Evolutionary conservation across 1,139 yeast genomes (phyloP), one percentile per base, ranked within the genome.

Genomic region (Yamadazyma dendronema): DNA sequence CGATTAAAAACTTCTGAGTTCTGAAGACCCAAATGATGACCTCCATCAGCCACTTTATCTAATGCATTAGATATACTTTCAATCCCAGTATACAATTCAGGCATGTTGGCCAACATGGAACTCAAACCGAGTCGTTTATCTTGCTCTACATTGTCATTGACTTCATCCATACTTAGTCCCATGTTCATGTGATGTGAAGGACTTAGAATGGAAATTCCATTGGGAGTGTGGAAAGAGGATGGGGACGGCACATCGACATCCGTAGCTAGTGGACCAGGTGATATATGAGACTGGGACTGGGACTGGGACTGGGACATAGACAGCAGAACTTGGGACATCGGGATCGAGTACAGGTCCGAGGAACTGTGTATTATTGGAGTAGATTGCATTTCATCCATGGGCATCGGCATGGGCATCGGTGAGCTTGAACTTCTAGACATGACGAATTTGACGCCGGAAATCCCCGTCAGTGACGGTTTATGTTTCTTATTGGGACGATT

Each of bases 1-100:
- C 50, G 50, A 38, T 53, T 59, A 42, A 62, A 59, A 10, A 64
- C 49, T 30, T 53, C 66, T 0, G 64, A 59, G 36, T 58, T 59
- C 28, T 60, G 60, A 12, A 61, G 39, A 27, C 56, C 57, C 37
- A 63, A 52, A 28, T 47, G 58, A 30, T 56, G 56, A 1, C 66
- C 65, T 2, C 65, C 65, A 26, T 55, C 57, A 3, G 59, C 53
- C 6, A 62, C 52, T 30, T 51, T 55, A 27, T 59, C 66, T 22
- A 65, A 43, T 1, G 65, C 64, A 37, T 55, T 47, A 1, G 64
- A 54, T 19, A 65, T 39, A 23, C 50, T 48, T 33, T 59, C 64
- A 14, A 65, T 55, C 0, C 69, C 68, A 31, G 54, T 49, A 8
- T 44, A 38, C 4, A 45, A 12, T 9, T 37, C 42, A 3, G 50